Conservation (phyloP, 257 asterid genomes). For the Nicotiana undulata region DNA sequence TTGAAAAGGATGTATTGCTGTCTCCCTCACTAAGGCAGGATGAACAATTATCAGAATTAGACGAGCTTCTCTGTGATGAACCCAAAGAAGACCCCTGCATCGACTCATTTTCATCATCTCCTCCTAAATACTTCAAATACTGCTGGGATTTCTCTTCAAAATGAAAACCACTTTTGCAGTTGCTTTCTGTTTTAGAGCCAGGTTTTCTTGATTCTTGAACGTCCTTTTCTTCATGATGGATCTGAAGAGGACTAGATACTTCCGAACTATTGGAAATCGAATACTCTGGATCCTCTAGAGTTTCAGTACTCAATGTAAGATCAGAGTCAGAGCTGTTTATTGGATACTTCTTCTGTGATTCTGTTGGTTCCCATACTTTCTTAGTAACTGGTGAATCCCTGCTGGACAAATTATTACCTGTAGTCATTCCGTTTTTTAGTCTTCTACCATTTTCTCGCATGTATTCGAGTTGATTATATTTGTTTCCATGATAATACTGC, state of each 20-base stretch:
- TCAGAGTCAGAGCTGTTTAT: conserved; percentile 67
- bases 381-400: conserved; percentile 32
- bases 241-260: conserved; percentile 31
- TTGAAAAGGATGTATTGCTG: conserved; percentile 55
- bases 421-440: conserved; percentile 42
- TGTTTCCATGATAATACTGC: conserved; percentile 43
- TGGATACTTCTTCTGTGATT: conserved; percentile 57
- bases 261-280: conserved; percentile 43
- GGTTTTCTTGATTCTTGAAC: conserved; percentile 12
- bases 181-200: conserved; percentile 18
- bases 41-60: conserved; percentile 75
- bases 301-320: conserved; percentile 49
- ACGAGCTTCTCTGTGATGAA: conserved; percentile 40
- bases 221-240: conserved; percentile 23
- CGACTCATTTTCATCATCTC: conserved; percentile 32
- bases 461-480: conserved; percentile 38
- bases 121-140: conserved; percentile 30
- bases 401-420: conserved; percentile 30
- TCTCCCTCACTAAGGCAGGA: conserved; percentile 36
- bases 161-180: conserved; percentile 17
- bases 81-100: conserved; percentile 2
- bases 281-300: conserved; percentile 39
- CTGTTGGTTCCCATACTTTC: conserved; percentile 98
- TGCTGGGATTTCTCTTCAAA: conserved; percentile 24
- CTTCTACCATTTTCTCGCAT: conserved; percentile 45